phyloP scores from a whole-genome alignment of 257 asterid species.

The Fraxinus quadrangulata region DNA sequence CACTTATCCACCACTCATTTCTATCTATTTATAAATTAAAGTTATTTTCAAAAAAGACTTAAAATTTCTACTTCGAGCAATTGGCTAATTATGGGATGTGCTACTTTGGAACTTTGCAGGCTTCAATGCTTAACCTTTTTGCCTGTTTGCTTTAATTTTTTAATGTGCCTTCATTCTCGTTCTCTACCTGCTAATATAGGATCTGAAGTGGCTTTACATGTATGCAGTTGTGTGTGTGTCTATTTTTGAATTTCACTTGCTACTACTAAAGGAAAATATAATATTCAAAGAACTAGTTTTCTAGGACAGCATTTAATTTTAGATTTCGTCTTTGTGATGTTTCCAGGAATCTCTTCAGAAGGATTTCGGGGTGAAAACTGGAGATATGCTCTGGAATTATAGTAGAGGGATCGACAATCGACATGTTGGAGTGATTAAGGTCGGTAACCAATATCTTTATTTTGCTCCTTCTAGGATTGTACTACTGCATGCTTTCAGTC shows the following conservation, averaged over 20 bases:
- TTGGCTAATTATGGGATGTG: background rate
- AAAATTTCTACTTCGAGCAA: background rate
- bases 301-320: background rate
- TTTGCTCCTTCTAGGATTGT: conserved; percentile 4
- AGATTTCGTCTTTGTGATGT: conserved; percentile 27
- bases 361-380: conserved; percentile 86
- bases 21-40: background rate
- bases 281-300: background rate
- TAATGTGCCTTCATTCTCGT: background rate
- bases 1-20: too few species aligned
- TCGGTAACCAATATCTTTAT: conserved; percentile 23
- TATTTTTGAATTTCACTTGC: conserved; percentile 15
- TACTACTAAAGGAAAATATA: background rate
- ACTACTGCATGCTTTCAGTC: background rate
- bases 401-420: conserved; percentile 88
- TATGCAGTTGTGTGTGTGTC: background rate
- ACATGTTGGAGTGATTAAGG: conserved; percentile 70
- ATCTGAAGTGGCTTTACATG: background rate
- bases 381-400: conserved; percentile 91
- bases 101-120: background rate
- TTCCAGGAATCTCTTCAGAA: conserved; percentile 89
- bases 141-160: background rate
- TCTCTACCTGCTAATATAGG: background rate
- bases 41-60: background rate
- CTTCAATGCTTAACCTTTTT: background rate